Percentiles rank a stretch among this genome's conserved stretches.
These are phyloP conservation scores for Tetrahymena malaccensis DNA, from an alignment of 73 alveolate species.

Conservation along the genomic window DNA sequence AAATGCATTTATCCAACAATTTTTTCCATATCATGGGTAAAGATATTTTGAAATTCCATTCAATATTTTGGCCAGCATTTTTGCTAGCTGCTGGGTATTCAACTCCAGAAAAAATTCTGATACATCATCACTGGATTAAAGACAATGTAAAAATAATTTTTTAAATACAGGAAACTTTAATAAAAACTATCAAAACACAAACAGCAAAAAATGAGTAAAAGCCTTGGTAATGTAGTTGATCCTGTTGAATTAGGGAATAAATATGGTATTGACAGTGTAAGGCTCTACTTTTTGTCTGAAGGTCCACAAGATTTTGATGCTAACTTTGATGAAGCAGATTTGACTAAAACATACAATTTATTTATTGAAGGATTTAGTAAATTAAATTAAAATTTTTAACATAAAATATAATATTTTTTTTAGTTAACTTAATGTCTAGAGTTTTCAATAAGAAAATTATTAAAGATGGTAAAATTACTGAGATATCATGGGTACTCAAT, in stretches of 20 bases:
- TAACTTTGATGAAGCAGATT: slow-evolving; percentile 20
- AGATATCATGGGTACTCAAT: background rate
- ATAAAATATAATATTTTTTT: background rate
- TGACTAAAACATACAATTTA: slow-evolving; percentile 16
- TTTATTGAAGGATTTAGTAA: slow-evolving; percentile 17
- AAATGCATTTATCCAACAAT: background rate
- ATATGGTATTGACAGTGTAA: slow-evolving; percentile 37
- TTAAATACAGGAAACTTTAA: background rate
- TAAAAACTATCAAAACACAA: background rate
- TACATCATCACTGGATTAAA: slow-evolving; percentile 70
- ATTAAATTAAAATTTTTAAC: background rate
- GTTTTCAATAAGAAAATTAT: background rate
- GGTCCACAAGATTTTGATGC: slow-evolving; percentile 63
- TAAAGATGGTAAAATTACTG: background rate
- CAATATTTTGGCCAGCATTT: slow-evolving; percentile 73
- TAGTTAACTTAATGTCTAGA: background rate
- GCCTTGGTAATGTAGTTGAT: slow-evolving; percentile 64
- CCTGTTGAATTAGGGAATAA: slow-evolving; percentile 43
- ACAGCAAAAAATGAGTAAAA: slow-evolving; percentile 59
- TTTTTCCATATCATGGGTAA: slow-evolving; percentile 64
- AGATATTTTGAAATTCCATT: slow-evolving; percentile 73
- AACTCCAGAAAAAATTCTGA: slow-evolving; percentile 38
- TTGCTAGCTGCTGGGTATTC: slow-evolving; percentile 38
- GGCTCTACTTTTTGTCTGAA: slow-evolving; percentile 55
- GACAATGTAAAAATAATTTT: slow-evolving; percentile 17